A percentile compares a stretch with the other conserved stretches of the same genome.
Conservation (phyloP, 139 green algal species). For the Ulvella scutata region DNA sequence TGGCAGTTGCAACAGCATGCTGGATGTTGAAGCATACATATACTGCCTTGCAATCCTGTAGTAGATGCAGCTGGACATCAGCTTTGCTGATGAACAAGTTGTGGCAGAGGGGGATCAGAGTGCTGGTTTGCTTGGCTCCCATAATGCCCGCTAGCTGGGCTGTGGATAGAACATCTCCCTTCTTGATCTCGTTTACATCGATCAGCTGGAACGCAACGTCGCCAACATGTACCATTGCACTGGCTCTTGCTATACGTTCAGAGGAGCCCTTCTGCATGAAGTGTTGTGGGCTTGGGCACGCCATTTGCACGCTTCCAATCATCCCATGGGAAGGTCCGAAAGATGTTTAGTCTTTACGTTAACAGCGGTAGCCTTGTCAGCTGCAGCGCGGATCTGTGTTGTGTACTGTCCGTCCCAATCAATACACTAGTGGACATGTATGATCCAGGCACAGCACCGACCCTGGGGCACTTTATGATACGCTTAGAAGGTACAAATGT, state of each 20-base stretch:
- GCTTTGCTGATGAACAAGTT: conserved; percentile 39
- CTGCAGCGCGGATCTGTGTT: no score
- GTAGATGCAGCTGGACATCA: background rate
- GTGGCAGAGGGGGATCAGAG: conserved; percentile 84
- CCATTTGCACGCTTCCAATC: no score
- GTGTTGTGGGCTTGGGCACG: no score
- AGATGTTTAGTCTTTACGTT: no score
- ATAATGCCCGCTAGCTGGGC: conserved; percentile 83
- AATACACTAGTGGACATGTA: no score
- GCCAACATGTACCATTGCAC: conserved; percentile 48
- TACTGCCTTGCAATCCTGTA: background rate
- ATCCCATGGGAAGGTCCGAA: no score
- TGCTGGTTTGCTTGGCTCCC: conserved; percentile 69
- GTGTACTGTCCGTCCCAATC: no score
- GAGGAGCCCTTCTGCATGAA: conserved; percentile 30
- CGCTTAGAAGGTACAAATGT: no score
- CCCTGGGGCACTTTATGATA: no score
- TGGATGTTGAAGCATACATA: background rate
- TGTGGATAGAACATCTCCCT: conserved; percentile 78
- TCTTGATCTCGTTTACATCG: conserved; percentile 43
- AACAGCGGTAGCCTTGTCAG: no score
- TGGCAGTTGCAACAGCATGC: background rate
- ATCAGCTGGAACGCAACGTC: conserved; percentile 42
- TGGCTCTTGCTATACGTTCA: conserved; percentile 38
- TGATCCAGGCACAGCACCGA: no score